phyloP scores from a whole-genome alignment of 495 filamentous ascomycete species.

The Penicillium macrosclerotiorum region DNA sequence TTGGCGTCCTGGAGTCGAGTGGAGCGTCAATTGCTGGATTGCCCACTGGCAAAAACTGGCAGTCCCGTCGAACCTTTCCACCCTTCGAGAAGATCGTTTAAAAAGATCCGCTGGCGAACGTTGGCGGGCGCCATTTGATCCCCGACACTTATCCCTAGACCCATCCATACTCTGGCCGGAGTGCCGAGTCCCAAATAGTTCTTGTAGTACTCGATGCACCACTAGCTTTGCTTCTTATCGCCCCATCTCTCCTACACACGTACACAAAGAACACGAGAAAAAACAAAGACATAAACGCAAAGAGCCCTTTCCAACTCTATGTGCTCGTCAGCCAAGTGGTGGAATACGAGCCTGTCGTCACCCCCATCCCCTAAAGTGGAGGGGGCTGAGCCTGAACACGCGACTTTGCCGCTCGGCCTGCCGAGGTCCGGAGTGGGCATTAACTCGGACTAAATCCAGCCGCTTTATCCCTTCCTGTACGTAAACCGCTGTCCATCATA shows the following conservation, averaged over 20 bases:
- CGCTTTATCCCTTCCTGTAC: conserved; percentile 1
- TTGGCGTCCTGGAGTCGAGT: conserved; percentile 3
- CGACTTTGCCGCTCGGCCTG: conserved; percentile 13
- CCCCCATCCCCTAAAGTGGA: neutral
- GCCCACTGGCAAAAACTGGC: neutral
- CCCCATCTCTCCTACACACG: too few relatives aligned
- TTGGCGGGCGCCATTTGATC: too few relatives aligned
- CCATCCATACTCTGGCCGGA: too few relatives aligned
- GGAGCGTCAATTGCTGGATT: conserved; percentile 1
- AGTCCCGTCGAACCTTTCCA: neutral
- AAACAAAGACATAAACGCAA: too few relatives aligned
- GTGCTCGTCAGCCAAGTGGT: neutral
- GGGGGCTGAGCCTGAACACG: conserved; percentile 15
- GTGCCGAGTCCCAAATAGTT: too few relatives aligned
- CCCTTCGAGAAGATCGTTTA: too few relatives aligned
- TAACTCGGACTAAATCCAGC: conserved; percentile 13
- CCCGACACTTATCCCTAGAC: too few relatives aligned
- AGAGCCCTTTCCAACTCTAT: neutral
- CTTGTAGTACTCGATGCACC: too few relatives aligned
- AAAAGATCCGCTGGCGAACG: too few relatives aligned
- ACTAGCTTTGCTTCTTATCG: too few relatives aligned
- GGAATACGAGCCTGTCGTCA: neutral
- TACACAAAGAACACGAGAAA: too few relatives aligned
- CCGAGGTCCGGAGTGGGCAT: conserved; percentile 22
- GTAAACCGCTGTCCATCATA: too few relatives aligned